These are phyloP conservation scores for Phoenix roebelenii DNA, from an alignment of 176 grass and related monocot species.

Conservation along the genomic window DNA sequence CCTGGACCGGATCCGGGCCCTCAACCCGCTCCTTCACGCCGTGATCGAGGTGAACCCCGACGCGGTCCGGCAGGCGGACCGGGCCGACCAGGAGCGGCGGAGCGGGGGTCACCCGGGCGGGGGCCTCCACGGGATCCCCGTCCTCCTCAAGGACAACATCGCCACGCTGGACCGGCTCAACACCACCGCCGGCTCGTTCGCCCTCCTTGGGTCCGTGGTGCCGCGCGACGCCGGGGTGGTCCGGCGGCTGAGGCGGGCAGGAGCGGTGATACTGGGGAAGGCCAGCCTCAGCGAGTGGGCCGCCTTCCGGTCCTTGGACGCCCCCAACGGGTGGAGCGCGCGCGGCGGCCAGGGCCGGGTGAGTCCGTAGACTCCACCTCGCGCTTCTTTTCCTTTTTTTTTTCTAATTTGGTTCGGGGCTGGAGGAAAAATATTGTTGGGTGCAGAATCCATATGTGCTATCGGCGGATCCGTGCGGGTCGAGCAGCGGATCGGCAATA, in stretches of 20 bases:
- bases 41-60: slow-evolving; percentile 70
- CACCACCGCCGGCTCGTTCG: slow-evolving; percentile 59
- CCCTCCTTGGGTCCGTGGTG: slow-evolving; percentile 40
- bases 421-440: no score
- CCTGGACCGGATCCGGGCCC: slow-evolving; percentile 25
- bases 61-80: slow-evolving; percentile 35
- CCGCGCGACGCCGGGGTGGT: slow-evolving; percentile 48
- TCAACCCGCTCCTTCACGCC: slow-evolving; percentile 40
- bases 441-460: slow-evolving; percentile 52
- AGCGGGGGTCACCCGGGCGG: background rate
- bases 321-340: slow-evolving; percentile 29
- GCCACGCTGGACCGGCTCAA: slow-evolving; percentile 46
- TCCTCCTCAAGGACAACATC: slow-evolving; percentile 70
- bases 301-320: slow-evolving; percentile 19
- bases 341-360: slow-evolving; percentile 56
- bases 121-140: slow-evolving; percentile 43
- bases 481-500: slow-evolving; percentile 47
- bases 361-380: background rate
- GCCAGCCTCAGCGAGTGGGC: slow-evolving; percentile 57
- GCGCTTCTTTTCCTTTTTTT: no score
- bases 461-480: slow-evolving; percentile 27
- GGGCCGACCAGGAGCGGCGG: slow-evolving; percentile 26
- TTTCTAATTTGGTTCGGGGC: no score
- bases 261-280: slow-evolving; percentile 58
- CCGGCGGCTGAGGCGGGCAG: slow-evolving; percentile 28